These are phyloP conservation scores for Tubosaeta brunneosetosa DNA, from an alignment of 768 basidiomycete species.

Conservation along the genomic window DNA sequence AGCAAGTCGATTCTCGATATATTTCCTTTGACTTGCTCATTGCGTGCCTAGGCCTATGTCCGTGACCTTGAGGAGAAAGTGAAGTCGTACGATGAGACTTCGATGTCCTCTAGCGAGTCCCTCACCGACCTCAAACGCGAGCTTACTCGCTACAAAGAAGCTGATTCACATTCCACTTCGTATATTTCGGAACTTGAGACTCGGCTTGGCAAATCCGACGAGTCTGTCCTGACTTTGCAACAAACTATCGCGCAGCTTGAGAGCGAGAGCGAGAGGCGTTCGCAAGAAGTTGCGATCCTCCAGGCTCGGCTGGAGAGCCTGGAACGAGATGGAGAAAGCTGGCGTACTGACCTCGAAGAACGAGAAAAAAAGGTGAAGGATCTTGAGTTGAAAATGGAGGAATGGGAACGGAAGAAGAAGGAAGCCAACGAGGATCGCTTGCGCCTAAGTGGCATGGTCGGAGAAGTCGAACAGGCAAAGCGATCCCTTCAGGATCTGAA, in stretches of 20 bases:
- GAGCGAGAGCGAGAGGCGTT: conserved; percentile 66
- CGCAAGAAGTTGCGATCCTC: conserved; percentile 64
- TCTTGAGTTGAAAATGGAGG: conserved; percentile 73
- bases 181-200: conserved; percentile 87
- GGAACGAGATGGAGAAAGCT: conserved; percentile 70
- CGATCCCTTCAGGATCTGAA: conserved; percentile 52
- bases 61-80: conserved; percentile 92
- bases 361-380: conserved; percentile 72
- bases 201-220: conserved; percentile 73
- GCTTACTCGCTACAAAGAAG: conserved; percentile 69
- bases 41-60: conserved; percentile 70
- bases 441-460: conserved; percentile 64
- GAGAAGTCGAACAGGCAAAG: conserved; percentile 66
- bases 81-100: conserved; percentile 77
- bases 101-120: conserved; percentile 69
- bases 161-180: conserved; percentile 62
- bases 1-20: conserved; percentile 40
- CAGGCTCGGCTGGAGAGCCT: conserved; percentile 68
- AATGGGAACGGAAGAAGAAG: conserved; percentile 70
- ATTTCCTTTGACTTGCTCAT: background rate
- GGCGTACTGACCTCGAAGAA: conserved; percentile 80
- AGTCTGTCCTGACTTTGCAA: conserved; percentile 65
- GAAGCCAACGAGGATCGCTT: conserved; percentile 62
- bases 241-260: conserved; percentile 75
- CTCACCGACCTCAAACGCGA: conserved; percentile 83